A percentile compares a stretch with the other conserved stretches of the same genome.
Evolutionary conservation across 2,329 filamentous ascomycete genomes (phyloP).

Genomic region (Botrytis fabae): DNA sequence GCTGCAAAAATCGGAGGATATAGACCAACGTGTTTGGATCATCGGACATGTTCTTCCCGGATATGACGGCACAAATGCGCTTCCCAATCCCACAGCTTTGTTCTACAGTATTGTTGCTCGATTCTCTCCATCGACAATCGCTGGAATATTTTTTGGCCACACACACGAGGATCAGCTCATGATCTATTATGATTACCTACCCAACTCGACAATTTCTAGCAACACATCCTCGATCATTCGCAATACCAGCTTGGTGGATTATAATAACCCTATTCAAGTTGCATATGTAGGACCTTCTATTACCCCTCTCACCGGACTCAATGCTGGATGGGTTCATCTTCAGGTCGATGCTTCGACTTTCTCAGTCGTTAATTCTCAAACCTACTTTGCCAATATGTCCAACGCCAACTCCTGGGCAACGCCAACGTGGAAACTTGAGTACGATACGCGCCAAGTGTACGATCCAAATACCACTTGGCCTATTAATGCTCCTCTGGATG

Average conservation of each 20-base stretch:
- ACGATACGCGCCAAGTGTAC: constrained; percentile 35
- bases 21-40: constrained; percentile 36
- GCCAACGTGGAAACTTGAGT: constrained; percentile 40
- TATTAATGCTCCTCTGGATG: constrained; percentile 34
- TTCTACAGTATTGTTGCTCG: constrained; percentile 38
- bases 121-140: constrained; percentile 35
- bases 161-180: constrained; percentile 42
- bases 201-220: constrained; percentile 16
- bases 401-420: constrained; percentile 34
- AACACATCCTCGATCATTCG: constrained; percentile 9
- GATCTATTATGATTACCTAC: constrained; percentile 38
- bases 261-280: constrained; percentile 33
- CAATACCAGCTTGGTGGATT: constrained; percentile 35
- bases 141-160: constrained; percentile 41
- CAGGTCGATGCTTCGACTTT: constrained; percentile 38
- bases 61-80: constrained; percentile 32
- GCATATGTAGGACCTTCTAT: constrained; percentile 38
- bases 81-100: constrained; percentile 35
- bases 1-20: constrained; percentile 34
- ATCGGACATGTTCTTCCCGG: constrained; percentile 36
- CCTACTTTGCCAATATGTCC: constrained; percentile 37
- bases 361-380: constrained; percentile 37
- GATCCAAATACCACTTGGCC: constrained; percentile 32
- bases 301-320: constrained; percentile 37
- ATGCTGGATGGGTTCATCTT: constrained; percentile 37